Evolutionary conservation across 768 basidiomycete genomes (phyloP), one percentile per base, ranked within the genome.

Genomic region (Russula virescens): DNA sequence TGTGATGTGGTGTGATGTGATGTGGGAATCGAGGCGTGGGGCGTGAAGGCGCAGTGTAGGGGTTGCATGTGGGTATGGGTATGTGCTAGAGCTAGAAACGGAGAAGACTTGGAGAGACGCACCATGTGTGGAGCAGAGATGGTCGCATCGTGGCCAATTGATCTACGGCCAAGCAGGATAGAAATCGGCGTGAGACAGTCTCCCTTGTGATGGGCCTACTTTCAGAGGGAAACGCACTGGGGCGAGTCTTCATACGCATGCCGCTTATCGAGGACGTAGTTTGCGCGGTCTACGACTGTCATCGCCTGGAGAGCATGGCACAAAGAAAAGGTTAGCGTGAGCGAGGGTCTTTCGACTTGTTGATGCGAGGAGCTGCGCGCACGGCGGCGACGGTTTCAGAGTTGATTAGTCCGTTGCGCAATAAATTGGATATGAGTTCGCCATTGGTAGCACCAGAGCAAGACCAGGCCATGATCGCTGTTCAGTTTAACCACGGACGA

Each of bases 131-230:
- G 96, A 0, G 96, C 96, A 43, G 89, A 92, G 65, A 99, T 98
- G 0, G 96, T 99, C 16, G 94, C 95, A 14, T 85, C 87, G 69
- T 88, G 81, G 2, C 90, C 89, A 55, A 94, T 94, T 19, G 90
- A 68, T 40, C 63, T 63, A 19, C 31, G 31, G 31, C 8, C 3
- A 4, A 14, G 25, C 38, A 49, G 34, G 25, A 64, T 19, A 51
- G 47, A 31, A 26, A 14, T 34, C 28, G 14, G 14, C 8, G 28
- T 53, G 10, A 42, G 49, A n/a, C n/a, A 48, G 25, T 28, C 18
- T 58, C 14, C 31, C 38, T 31, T 38, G 34, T 35, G 38, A 38
- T 6, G 5, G 38, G 8, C 13, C 13, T 38, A 11, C 13, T 9
- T 2, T 38, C 38, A 38, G 11, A 52, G 28, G 38, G 25, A 1